Conservation (phyloP, 768 basidiomycete species). For the Leucocoprinus leucothites region DNA sequence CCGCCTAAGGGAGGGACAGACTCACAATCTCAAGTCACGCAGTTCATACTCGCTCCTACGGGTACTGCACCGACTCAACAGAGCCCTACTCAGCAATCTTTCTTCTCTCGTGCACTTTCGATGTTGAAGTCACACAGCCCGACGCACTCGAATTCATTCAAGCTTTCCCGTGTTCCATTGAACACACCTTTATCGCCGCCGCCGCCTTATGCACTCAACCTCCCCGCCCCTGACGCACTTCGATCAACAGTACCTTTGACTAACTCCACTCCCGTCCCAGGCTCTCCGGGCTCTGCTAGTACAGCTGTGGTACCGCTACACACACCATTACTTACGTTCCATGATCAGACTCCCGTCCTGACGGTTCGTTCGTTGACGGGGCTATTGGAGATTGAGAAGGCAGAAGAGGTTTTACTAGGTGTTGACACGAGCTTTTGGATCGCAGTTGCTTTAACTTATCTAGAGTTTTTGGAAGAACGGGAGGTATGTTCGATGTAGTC, state of each 20-base stretch:
- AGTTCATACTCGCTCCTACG: slow-evolving; percentile 52
- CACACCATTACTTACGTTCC: slow-evolving; percentile 52
- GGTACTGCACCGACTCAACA: slow-evolving; percentile 33
- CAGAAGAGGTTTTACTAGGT: slow-evolving; percentile 55
- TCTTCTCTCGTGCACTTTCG: slow-evolving; percentile 50
- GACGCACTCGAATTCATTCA: slow-evolving; percentile 62
- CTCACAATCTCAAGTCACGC: slow-evolving; percentile 39
- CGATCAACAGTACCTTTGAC: slow-evolving; percentile 16
- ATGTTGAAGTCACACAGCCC: slow-evolving; percentile 47
- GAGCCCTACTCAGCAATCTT: slow-evolving; percentile 30
- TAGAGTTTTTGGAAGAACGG: slow-evolving; percentile 74
- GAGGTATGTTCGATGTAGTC: slow-evolving; percentile 44
- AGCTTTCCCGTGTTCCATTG: slow-evolving; percentile 37
- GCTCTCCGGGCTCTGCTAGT: not conserved
- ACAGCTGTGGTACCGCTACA: slow-evolving; percentile 24
- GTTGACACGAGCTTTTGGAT: slow-evolving; percentile 80
- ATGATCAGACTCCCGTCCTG: slow-evolving; percentile 68
- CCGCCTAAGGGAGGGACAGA: not conserved
- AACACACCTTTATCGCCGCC: slow-evolving; percentile 28
- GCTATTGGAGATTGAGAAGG: slow-evolving; percentile 57
- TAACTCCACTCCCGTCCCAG: slow-evolving; percentile 18
- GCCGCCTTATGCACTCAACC: slow-evolving; percentile 32
- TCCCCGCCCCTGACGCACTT: slow-evolving; percentile 11
- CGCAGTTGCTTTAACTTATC: slow-evolving; percentile 67
- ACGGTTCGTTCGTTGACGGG: slow-evolving; percentile 58